Evolutionary conservation across 2,329 filamentous ascomycete species (phyloP).

Genomic region (Trichoderma harzianum): DNA sequence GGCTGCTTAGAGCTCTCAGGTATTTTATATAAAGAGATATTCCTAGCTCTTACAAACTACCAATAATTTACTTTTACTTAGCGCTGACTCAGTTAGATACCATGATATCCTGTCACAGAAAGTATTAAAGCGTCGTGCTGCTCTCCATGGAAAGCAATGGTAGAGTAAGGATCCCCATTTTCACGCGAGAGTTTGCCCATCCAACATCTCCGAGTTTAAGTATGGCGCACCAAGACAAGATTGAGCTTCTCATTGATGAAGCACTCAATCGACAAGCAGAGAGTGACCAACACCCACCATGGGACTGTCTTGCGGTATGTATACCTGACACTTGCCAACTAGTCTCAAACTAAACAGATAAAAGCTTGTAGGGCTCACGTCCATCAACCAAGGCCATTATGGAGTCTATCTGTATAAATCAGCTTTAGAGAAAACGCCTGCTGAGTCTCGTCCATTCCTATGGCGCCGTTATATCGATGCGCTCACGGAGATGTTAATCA

Average conservation of each 20-base stretch:
- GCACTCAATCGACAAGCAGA: not conserved
- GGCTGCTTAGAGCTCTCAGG: not conserved
- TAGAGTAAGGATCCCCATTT: not conserved
- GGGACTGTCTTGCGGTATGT: constrained; percentile 1
- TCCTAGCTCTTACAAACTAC: not conserved
- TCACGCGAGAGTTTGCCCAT: not conserved
- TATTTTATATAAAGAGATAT: not conserved
- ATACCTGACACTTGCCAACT: not conserved
- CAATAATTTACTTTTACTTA: not conserved
- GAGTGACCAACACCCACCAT: not conserved
- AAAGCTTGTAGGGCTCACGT: constrained; percentile 5
- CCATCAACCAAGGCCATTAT: not conserved
- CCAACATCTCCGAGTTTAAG: not conserved
- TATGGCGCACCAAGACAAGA: not conserved
- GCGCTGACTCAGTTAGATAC: not conserved
- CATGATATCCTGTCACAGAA: not conserved
- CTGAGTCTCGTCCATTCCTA: not conserved
- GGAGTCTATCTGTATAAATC: not conserved
- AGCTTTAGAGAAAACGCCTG: not conserved
- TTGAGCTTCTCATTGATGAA: not conserved
- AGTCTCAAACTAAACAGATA: not conserved
- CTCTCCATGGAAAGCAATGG: not conserved
- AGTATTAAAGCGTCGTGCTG: not conserved
- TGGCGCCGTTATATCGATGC: constrained; percentile 8
- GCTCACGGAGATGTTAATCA: not conserved